Evolutionary conservation across 139 green algal genomes (phyloP), one percentile per base, ranked within the genome.

Genomic region (Tetradesmus obliquus): DNA sequence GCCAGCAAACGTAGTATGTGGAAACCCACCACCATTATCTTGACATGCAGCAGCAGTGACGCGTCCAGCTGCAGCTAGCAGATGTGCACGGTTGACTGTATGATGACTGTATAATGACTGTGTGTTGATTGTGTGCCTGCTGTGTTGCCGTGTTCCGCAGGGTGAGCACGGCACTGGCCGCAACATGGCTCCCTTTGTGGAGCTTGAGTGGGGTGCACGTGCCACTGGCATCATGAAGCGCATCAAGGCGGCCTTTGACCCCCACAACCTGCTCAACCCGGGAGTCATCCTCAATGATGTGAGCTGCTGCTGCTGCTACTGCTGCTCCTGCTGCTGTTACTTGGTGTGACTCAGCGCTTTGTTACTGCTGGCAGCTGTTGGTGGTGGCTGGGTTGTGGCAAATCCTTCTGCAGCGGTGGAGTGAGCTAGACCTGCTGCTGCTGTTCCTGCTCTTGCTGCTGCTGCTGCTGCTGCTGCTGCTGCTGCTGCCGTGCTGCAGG

Each of bases 141-240:
- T 45, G 32, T 45, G 32, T 45, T 45, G 32, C 32, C 32, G 32
- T 45, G 32, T 20, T 3, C n/a, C 3, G 57, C 71, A 86, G 74
- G 97, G 96, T 66, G 97, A 99, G 96, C 97, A 99, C 90, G 97
- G 97, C 88, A 99, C 97, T 5, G 98, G 98, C 4, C 95, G 98
- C 84, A 99, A 99, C 95, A 94, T 99, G 83, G 98, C 98, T 10
- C 97, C 98, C 1, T 99, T 97, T 93, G 98, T 99, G 51, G 98
- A 99, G 95, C 98, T 99, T 96, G 98, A 99, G 95, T 99, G 98
- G 98, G 97, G 97, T 84, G 94, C 83, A 72, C 97, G 97, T 89
- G 98, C 98, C 6, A 98, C 97, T 83, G 96, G 97, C 55, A 94
- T 99, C 20, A 99, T 99, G 98, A 98, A 97, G 97, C 94, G 98